Base-by-base conservation (phyloP, 2,329 filamentous ascomycete genomes). In the Epichloe sp. region DNA sequence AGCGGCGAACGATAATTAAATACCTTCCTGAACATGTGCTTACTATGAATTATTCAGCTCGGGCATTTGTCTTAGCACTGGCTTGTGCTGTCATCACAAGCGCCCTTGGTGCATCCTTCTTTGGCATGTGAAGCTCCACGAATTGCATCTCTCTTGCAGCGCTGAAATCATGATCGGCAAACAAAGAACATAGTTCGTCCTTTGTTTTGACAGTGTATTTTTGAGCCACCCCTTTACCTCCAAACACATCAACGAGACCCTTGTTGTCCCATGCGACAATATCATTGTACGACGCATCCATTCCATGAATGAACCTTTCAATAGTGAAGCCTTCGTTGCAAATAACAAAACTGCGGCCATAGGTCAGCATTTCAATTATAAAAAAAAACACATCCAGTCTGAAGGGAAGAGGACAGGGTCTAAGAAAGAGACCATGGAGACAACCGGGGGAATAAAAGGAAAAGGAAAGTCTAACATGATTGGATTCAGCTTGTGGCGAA, bases 251-350 rank as follows among this genome's bases (percentile, higher is more conserved):
- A 2, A 86, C 77, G 0, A 89, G 67, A 19, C 81, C 79, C 63
- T 79, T 80, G 72, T 83, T 86, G 48, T 83, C 74, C 89, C 89
- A 95, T 11, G 72, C 66, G 53, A 78, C 75, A 52, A 95, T 82
- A 62, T 95, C 86, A 62, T 95, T 95, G 72, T 95, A 95, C 26
- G 63, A 65, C 35, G 79, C 86, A 8, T 89, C 73, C 80, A 85
- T 85, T 49, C 88, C 88, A 66, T 95, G 88, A 60, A 95, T 94
- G 65, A 80, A 86, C 34, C 89, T 81, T 69, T 95, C 89, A 64
- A 94, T 93, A 10, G 88, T 93, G 69, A 86, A 95, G 11, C 89
- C 89, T 41, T 90, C 80, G 64, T 94, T 94, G 74, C 86, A 88
- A 58, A 95, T 84, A 55, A 93, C 75, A 64, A 95, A 91, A 55